A percentile compares a stretch with the other conserved stretches of the same genome.
Evolutionary conservation across 2,329 filamentous ascomycete species (phyloP).

Genomic region (Clonostachys solani): DNA sequence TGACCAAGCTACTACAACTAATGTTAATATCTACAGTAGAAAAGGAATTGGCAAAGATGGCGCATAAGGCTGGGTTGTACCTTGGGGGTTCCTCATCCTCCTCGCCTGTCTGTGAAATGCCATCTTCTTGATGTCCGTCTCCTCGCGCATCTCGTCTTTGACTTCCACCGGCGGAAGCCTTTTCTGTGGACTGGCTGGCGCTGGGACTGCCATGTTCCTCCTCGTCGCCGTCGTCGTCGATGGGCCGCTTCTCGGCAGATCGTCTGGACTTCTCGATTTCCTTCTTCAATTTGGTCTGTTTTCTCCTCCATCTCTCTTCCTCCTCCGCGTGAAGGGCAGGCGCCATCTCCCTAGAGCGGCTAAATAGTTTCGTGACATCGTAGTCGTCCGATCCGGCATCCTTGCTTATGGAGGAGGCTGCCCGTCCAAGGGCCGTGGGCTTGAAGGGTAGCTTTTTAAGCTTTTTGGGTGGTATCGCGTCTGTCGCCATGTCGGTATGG

Average conservation of each 20-base stretch:
- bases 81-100: background rate
- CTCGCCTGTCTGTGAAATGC: background rate
- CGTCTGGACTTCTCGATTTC: constrained; percentile 10
- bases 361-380: constrained; percentile 41
- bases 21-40: no score
- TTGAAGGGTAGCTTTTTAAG: constrained; percentile 44
- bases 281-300: constrained; percentile 13
- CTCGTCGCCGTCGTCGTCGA: background rate
- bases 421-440: constrained; percentile 35
- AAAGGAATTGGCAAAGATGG: no score
- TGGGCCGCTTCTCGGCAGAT: constrained; percentile 3
- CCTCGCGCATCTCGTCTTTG: background rate
- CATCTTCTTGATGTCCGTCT: constrained; percentile 1
- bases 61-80: no score
- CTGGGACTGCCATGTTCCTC: background rate
- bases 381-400: constrained; percentile 18
- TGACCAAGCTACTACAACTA: constrained; percentile 21
- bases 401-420: constrained; percentile 6
- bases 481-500: constrained; percentile 21
- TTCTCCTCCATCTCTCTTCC: constrained; percentile 16
- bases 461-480: constrained; percentile 16
- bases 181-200: background rate
- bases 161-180: constrained; percentile 7
- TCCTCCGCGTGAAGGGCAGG: constrained; percentile 34
- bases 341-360: constrained; percentile 44